phyloP scores from a whole-genome alignment of 2,329 filamentous ascomycete genomes.

The Penicillium sp. region DNA sequence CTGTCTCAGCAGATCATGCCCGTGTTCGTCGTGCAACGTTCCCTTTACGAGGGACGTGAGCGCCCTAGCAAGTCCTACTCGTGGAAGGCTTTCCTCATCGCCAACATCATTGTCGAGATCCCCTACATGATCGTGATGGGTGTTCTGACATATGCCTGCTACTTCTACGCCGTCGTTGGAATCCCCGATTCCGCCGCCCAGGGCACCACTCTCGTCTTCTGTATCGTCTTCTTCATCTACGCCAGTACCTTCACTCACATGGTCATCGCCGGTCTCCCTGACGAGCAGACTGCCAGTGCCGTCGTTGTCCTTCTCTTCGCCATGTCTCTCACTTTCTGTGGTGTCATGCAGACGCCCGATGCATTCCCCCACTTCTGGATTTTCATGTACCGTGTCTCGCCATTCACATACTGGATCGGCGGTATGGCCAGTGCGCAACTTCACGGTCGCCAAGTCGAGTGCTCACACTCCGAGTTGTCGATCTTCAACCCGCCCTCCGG shows the following conservation, averaged over 20 bases:
- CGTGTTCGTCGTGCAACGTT: constrained; percentile 77
- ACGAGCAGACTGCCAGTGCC: constrained; percentile 73
- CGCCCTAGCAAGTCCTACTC: constrained; percentile 81
- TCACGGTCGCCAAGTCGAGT: constrained; percentile 66
- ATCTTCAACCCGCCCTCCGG: constrained; percentile 61
- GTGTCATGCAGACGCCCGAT: constrained; percentile 67
- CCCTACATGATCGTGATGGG: constrained; percentile 79
- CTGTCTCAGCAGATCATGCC: constrained; percentile 62
- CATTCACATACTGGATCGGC: constrained; percentile 53
- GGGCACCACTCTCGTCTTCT: constrained; percentile 74
- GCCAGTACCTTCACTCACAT: constrained; percentile 79
- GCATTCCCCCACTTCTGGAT: constrained; percentile 69
- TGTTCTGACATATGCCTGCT: constrained; percentile 73
- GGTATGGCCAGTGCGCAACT: constrained; percentile 73
- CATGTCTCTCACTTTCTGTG: constrained; percentile 77
- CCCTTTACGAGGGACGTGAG: constrained; percentile 82
- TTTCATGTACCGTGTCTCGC: constrained; percentile 62
- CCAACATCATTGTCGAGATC: constrained; percentile 80
- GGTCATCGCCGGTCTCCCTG: constrained; percentile 73
- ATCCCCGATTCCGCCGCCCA: constrained; percentile 67
- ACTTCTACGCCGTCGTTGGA: constrained; percentile 77
- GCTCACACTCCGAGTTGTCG: constrained; percentile 69
- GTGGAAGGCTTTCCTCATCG: constrained; percentile 83
- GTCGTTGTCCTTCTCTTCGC: constrained; percentile 75
- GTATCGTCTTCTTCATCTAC: constrained; percentile 76